phyloP scores from a whole-genome alignment of 148 eudicot genomes.

The Linanthus parryae region DNA sequence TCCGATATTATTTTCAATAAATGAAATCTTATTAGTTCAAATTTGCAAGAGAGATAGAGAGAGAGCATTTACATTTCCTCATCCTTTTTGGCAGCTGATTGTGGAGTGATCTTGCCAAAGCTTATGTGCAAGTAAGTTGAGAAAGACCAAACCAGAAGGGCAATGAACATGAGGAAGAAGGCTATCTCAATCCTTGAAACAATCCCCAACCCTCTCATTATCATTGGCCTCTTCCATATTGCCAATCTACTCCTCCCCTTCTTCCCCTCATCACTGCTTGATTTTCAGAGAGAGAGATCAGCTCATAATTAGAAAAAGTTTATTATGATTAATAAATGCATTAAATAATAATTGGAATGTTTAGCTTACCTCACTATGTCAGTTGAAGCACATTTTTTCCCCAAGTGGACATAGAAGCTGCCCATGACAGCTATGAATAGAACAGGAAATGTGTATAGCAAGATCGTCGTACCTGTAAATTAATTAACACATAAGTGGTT shows the following conservation, averaged over 20 bases:
- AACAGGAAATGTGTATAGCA: slow-evolving; percentile 66
- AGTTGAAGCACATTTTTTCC: slow-evolving; percentile 15
- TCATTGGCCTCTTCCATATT: slow-evolving; percentile 48
- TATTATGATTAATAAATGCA: neutral
- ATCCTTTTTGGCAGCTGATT: slow-evolving; percentile 10
- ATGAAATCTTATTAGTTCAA: too few relatives aligned
- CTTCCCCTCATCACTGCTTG: slow-evolving; percentile 17
- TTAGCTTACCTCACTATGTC: slow-evolving; percentile 25
- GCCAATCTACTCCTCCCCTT: slow-evolving; percentile 6
- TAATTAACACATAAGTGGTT: neutral
- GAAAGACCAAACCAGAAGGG: slow-evolving; percentile 62
- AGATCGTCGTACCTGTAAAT: slow-evolving; percentile 44
- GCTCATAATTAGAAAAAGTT: neutral
- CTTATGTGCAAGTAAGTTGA: slow-evolving; percentile 38
- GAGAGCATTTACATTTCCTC: slow-evolving; percentile 56
- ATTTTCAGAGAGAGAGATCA: neutral
- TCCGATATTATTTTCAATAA: too few relatives aligned
- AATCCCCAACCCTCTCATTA: slow-evolving; percentile 69
- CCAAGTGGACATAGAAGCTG: slow-evolving; percentile 53
- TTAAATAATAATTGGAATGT: neutral
- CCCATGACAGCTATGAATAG: slow-evolving; percentile 60
- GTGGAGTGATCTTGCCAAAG: slow-evolving; percentile 26
- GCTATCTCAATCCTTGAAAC: slow-evolving; percentile 58
- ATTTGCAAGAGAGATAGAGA: too few relatives aligned
- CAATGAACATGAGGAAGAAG: slow-evolving; percentile 63